These are phyloP conservation scores for Cudoniella acicularis DNA, from an alignment of 495 filamentous ascomycete genomes.

Conservation along the genomic window DNA sequence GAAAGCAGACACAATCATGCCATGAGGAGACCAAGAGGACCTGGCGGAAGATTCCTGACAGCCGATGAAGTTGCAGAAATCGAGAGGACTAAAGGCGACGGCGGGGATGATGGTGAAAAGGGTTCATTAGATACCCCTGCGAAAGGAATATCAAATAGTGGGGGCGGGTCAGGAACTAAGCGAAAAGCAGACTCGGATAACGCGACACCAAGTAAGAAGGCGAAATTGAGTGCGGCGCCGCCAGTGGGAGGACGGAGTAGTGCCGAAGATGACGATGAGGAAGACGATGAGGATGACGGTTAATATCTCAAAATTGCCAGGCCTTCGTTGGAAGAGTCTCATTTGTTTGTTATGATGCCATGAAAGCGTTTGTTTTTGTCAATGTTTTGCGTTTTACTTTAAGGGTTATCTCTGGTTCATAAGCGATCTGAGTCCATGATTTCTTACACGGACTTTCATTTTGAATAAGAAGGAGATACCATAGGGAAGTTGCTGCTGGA, in stretches of 20 bases:
- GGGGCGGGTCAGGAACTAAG: slow-evolving; percentile 34
- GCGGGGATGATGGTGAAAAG: slow-evolving; percentile 31
- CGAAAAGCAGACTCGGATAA: slow-evolving; percentile 37
- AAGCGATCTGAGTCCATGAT: slow-evolving; percentile 6
- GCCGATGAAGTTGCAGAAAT: slow-evolving; percentile 96
- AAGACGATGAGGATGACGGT: slow-evolving; percentile 43
- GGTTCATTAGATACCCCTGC: slow-evolving; percentile 31
- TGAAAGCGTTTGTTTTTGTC: slow-evolving; percentile 26
- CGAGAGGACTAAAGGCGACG: slow-evolving; percentile 55
- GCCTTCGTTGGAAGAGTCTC: slow-evolving; percentile 1
- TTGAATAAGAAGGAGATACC: slow-evolving; percentile 14
- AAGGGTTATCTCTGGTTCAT: slow-evolving; percentile 13
- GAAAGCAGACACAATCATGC: slow-evolving; percentile 99
- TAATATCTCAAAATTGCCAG: slow-evolving; percentile 3
- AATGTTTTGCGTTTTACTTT: slow-evolving; percentile 5
- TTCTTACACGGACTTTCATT: neutral
- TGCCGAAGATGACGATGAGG: slow-evolving; percentile 50
- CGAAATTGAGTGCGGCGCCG: slow-evolving; percentile 41
- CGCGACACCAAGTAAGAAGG: slow-evolving; percentile 49
- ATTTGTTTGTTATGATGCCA: slow-evolving; percentile 26
- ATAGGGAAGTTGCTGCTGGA: neutral
- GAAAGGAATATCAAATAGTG: slow-evolving; percentile 41
- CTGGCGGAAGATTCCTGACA: slow-evolving; percentile 95
- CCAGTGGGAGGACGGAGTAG: slow-evolving; percentile 19
- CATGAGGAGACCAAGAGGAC: slow-evolving; percentile 92